Evolutionary conservation across 2,329 filamentous ascomycete species (phyloP), one percentile per base, ranked within the genome.

Genomic region (Dactylella cylindrospora): DNA sequence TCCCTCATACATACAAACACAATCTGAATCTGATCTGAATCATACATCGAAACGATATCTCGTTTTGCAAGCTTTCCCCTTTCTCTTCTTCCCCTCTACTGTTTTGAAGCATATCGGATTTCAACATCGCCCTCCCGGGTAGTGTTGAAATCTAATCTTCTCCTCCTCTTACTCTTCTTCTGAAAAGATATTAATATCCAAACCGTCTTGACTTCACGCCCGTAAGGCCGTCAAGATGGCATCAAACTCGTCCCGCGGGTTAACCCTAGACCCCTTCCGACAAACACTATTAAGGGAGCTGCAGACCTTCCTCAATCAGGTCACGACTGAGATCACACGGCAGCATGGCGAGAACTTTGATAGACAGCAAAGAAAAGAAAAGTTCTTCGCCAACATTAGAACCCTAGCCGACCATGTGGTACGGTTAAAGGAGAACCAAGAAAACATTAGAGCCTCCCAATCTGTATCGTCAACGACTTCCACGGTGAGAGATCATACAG

Each of bases 201-300:
- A n/a, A 39, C 57, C 57, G 44, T 62, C 57, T 62, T 62, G 49
- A 33, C 57, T 35, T 39, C 45, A 26, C 33, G 36, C 46, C 39
- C 41, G 32, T 26, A 54, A 46, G 43, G 39, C 45, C 35, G 35
- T 62, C 57, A 62, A 54, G 57, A 62, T 62, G 57, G 57, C 53
- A 26, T 8, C 55, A 35, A 25, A 29, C 19, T 54, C 49, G 50
- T 26, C 52, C 22, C n/a, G n/a, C n/a, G 36, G 49, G 44, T 47
- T 49, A 31, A 29, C 29, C 39, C 43, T 54, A 44, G 57, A 62
- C 57, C 57, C 57, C 19, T 38, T 62, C 49, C 53, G 57, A 23
- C 57, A 62, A 31, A 49, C 53, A 40, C 50, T 62, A 43, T 13
- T 62, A n/a, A 36, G 57, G n/a, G 31, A 62, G 12, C 38, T 62